Evolutionary conservation across 495 filamentous ascomycete species (phyloP), one percentile per base, ranked within the genome.

Genomic region (Hypoxylon fuscum): DNA sequence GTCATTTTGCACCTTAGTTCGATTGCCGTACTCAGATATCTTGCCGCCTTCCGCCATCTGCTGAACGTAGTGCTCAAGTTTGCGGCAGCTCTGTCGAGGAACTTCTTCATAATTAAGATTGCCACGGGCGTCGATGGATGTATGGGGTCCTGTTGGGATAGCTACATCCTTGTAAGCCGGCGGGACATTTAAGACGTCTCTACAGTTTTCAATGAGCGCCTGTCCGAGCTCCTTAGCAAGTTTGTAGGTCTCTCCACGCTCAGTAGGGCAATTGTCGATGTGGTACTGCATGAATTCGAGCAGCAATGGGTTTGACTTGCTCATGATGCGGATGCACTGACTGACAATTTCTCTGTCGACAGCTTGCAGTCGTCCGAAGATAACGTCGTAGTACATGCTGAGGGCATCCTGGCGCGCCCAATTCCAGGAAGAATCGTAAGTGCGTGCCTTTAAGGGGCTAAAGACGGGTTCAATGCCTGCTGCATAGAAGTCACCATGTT

Each of bases 241-340:
- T 75, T 94, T 80, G 79, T 99, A 99, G 11, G 96, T 99, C 75
- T 99, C 95, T 46, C 95, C 95, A 12, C 93, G 88, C 63, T 98
- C 93, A 1, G 95, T 93, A 5, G 95, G 95, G 79, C 95, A 98
- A 79, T 97, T 93, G 70, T 99, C 96, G 74, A 99, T 98, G 80
- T 99, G 95, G 65, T 99, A 97, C 67, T 98, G 96, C 95, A 99
- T 99, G 77, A 97, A 98, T 62, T 99, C 94, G 41, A 99, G 83
- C 8, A 99, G 87, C 15, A 89, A 85, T 1, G 95, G 96, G 69
- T 97, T 99, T 20, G 95, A 96, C 22, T 94, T 90, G 79, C 97
- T 99, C 95, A 99, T 99, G 78, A 99, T 93, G 55, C 90, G 90
- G 71, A 99, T 99, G 76, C 95, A 98, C 68, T 90, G 93, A 74